phyloP scores from a whole-genome alignment of 805 yeast genomes.

The Candida michaelii region DNA sequence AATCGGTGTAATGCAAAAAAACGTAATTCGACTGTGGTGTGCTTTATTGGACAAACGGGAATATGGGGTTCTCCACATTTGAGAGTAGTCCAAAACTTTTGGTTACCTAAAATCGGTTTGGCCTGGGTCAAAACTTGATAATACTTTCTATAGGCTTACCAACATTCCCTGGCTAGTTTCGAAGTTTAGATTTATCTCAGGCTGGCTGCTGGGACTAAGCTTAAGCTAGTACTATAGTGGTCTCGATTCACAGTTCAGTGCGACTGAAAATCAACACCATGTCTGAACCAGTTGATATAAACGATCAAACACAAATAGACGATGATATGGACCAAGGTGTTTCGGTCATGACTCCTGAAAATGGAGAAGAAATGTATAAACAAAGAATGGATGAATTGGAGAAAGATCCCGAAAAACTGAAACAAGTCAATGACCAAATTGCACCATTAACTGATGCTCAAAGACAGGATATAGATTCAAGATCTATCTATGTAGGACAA shows the following conservation, averaged over 20 bases:
- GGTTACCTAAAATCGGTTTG: no score
- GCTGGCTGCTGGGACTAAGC: no score
- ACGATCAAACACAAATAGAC: conserved; percentile 12
- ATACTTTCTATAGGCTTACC: no score
- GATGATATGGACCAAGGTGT: conserved; percentile 5
- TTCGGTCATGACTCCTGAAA: neutral
- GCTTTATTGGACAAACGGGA: no score
- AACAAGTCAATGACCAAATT: conserved; percentile 1
- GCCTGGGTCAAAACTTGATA: no score
- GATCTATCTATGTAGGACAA: conserved; percentile 80
- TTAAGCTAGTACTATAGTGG: no score
- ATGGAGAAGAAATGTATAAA: neutral
- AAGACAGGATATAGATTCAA: conserved; percentile 68
- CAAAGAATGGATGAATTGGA: conserved; percentile 52
- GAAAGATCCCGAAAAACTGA: conserved; percentile 58
- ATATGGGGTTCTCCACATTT: no score
- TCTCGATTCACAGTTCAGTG: neutral
- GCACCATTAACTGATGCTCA: conserved; percentile 14
- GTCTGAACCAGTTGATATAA: conserved; percentile 34
- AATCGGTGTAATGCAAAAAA: no score
- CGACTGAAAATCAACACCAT: conserved; percentile 14
- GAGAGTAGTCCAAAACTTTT: no score
- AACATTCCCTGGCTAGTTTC: no score
- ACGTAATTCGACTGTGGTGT: no score
- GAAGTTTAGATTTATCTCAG: no score